Evolutionary conservation across 345 rosid species (phyloP), one percentile per base, ranked within the genome.

Genomic region (Noccaea caerulescens): DNA sequence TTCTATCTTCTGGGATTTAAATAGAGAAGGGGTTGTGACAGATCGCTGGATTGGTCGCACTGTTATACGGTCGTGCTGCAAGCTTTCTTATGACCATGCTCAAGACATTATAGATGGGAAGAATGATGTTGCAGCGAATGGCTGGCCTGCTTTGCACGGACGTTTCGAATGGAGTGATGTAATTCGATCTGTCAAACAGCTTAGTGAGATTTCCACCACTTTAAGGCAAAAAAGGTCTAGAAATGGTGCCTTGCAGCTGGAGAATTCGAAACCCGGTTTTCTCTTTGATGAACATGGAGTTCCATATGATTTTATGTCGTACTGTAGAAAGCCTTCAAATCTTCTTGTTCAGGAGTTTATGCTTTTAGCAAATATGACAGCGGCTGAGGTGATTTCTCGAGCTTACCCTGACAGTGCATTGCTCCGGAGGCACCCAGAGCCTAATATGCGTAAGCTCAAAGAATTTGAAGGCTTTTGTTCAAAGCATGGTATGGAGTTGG

Each of bases 281-380:
- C 63, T 77, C 39, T 81, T 85, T 71, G 93, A 93, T 80, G 87
- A 91, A 66, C 43, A 67, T 77, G 98, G 98, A 78, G 64, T 81
- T 54, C 97, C 94, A 3, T 83, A 81, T 34, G 96, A 91, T 55
- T 82, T 84, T 62, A 68, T 72, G 76, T 76, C 82, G 57, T 76
- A 53, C 44, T 82, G 72, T 51, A 64, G 44, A 62, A 82, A 66
- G 58, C 86, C 80, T 67, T 91, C 92, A 2, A 84, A 83, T 66
- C 81, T 83, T 72, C 82, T 93, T 33, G 90, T 93, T 47, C 97
- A 89, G 86, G 98, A 93, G 83, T 87, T 93, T 60, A 90, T 93
- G 97, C 94, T 93, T 70, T 80, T 93, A 80, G 98, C 98, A 8
- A 93, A 89, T 66, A 78, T 53, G 61, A 91, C 98, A 10, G 90